Evolutionary conservation across 306 rosid species (phyloP), one percentile per base, ranked within the genome.

Genomic region (Prunus mume): DNA sequence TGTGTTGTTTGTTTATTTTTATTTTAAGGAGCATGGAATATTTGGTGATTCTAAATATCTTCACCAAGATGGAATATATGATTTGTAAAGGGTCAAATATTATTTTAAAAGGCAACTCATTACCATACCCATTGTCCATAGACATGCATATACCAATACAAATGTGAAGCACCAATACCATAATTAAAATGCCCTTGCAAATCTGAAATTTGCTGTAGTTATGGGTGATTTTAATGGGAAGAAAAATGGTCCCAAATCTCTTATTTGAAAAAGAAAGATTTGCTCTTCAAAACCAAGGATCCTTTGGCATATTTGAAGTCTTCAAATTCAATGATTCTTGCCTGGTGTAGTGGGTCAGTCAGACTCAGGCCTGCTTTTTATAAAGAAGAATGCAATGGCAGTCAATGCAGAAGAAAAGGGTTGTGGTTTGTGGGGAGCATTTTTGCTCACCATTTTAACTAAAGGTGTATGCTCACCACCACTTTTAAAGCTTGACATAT

Each of bases 261-360:
- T 20, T 32, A 75, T 24, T 64, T 12, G 46, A 68, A 57, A 7
- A 32, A 68, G 43, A 55, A 56, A 32, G 47, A 43, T 19, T 62
- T 63, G 78, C 6, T 12, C 49, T 74, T 74, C 4, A 69, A 62
- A 19, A 54, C 13, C 9, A 51, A 65, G 27, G 77, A 74, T 64
- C 55, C 71, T 78, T 74, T 38, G 64, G 66, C 62, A 69, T 58
- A 49, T 52, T 65, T 75, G 74, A 47, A 73, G 65, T 62, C 73
- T 63, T 84, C 75, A 69, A 80, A 27, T 64, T 77, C 78, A 68
- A 72, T 80, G 82, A 84, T 84, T 84, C 80, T 75, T 80, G 80
- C 78, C 77, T 80, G 72, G 64, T 65, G 41, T 80, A 64, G 82
- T 76, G 87, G 87, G 80, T 76, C 81, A 52, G 41, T 34, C 71